Evolutionary conservation across 768 basidiomycete genomes (phyloP), one percentile per base, ranked within the genome.

Genomic region (Leccinum subgranulosum): DNA sequence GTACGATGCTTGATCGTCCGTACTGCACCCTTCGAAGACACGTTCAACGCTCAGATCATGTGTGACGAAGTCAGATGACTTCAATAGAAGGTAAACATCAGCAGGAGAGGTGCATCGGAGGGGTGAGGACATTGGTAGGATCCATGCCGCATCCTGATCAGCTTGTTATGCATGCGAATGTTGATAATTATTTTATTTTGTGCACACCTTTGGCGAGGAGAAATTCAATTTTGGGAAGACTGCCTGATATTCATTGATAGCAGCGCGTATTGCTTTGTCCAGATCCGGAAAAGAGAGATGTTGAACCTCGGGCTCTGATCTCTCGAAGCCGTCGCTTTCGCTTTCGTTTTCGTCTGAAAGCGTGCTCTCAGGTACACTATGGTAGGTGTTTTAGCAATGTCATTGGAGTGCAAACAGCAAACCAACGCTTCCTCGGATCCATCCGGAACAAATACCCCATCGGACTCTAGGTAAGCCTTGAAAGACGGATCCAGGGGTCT

Each of bases 201-300:
- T 39, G 64, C 78, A 56, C 58, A 90, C 94, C 76, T 87, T 89
- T 14, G 95, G 95, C n/a, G 92, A 87, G 6, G 94, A 92, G 75
- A 95, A 97, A 67, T 97, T 98, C 55, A 98, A 84, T 74, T 98
- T 98, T 1, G 95, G 94, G 69, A 98, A 98, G 28, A 96, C 87
- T 6, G 87, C 88, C 3, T 84, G 89, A 70, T 90, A 94, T 55
- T 81, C 73, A 47, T 74, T 64, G n/a, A 97, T 77, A 33, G 79
- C 81, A 14, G 75, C 70, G 50, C 90, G 75, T 59, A 98, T 95
- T 56, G 76, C 76, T 14, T 75, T 73, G 64, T 94, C 92, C n/a
- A 97, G 75, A 48, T 86, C 86, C 0, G 94, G 93, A 67, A 98
- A 95, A 3, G 87, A 76, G 65, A 84, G 92, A 25, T 62, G 73